Evolutionary conservation across 83 land plant species (phyloP).

Genomic region (Larix sibirica): DNA sequence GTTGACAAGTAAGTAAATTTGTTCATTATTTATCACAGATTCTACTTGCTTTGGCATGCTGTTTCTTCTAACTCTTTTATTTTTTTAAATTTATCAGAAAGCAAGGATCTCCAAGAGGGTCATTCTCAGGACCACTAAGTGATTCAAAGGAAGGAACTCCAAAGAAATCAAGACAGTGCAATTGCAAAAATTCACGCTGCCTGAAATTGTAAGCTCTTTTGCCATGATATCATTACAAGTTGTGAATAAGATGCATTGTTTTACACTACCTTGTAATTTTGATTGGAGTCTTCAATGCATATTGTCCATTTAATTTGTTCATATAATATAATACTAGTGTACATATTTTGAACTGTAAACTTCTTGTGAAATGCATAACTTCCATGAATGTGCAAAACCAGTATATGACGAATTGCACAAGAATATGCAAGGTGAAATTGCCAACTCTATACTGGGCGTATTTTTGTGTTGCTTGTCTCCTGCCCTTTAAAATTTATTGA

Average conservation of each 20-base stretch:
- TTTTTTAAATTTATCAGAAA: constrained; percentile 13
- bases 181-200: constrained; percentile 10
- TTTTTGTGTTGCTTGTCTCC: background rate
- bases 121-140: constrained; percentile 18
- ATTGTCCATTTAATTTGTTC: background rate
- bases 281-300: background rate
- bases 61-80: background rate
- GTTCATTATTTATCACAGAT: too few species aligned
- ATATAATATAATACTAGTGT: background rate
- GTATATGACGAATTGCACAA: background rate
- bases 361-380: background rate
- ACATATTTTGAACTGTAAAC: background rate
- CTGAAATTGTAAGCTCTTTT: constrained; percentile 7
- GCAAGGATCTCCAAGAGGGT: constrained; percentile 21
- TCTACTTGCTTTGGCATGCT: background rate
- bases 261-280: background rate
- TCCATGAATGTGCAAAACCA: background rate
- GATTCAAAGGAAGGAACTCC: constrained; percentile 15
- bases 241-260: background rate
- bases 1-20: background rate
- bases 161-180: constrained; percentile 26
- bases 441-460: background rate
- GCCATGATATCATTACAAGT: background rate
- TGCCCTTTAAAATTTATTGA: background rate
- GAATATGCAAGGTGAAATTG: background rate